Evolutionary conservation across 176 grass and related monocot species (phyloP), one percentile per base, ranked within the genome.

Genomic region (Leersia perrieri): DNA sequence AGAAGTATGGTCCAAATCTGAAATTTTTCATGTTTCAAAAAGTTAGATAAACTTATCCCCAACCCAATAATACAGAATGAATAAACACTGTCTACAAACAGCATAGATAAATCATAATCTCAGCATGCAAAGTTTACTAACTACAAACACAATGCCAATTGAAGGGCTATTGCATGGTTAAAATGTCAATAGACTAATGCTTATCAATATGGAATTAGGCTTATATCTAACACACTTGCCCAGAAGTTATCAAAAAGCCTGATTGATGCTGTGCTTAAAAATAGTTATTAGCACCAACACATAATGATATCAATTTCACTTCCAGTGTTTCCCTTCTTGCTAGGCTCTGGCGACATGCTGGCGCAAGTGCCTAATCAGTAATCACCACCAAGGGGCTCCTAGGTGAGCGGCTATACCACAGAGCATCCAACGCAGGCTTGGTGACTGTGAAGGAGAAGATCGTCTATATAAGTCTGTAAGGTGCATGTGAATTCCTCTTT

Each of bases 1-100:
- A 96, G 73, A 99, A 92, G 77, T 95, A 99, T 65, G 96, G 96
- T 28, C 96, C 96, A 22, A 99, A 99, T 80, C 97, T 99, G 84
- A 80, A 80, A 93, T 60, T 12, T 78, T 61, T 33, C 30, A 90
- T 73, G 49, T 22, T 51, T 58, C 7, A 7, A 42, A 7, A 42
- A 60, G 16, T 85, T 77, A 77, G 42, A 76, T 60, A 65, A 55
- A 65, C 10, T 70, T 35, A 45, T 7, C 12, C 2, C 16, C 9
- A 41, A 40, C 16, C 5, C 0, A 66, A 42, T 27, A 3, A 79
- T 2, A 66, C 3, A 84, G 26, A 77, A 69, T 29, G 28, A 60
- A 45, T 11, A 74, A 55, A 33, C 14, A 14, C 0, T 0, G 41
- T 55, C 38, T 65, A 26, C 2, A 6, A 70, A 39, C 51, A 32